Evolutionary conservation across 2,329 filamentous ascomycete species (phyloP).

Genomic region (Westerdykella ornata): DNA sequence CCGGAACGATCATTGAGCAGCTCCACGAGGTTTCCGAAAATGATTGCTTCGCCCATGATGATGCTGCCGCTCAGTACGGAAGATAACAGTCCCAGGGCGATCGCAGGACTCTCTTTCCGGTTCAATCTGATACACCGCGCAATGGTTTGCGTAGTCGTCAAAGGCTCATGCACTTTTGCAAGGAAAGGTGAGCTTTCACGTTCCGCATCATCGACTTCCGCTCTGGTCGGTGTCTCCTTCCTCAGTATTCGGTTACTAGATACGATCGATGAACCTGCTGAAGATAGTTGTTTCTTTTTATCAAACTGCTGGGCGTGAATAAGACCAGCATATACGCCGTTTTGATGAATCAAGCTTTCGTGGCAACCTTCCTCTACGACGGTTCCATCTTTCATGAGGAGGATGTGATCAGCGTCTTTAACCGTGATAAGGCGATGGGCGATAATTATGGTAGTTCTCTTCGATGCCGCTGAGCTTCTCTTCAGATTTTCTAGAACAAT

Average conservation of each 20-base stretch:
- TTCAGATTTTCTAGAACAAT: conserved; percentile 29
- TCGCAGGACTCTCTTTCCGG: conserved; percentile 36
- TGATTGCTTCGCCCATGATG: conserved; percentile 55
- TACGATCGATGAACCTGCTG: conserved; percentile 17
- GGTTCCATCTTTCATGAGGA: conserved; percentile 32
- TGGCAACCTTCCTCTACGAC: conserved; percentile 30
- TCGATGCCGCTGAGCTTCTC: conserved; percentile 20
- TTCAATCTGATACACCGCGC: conserved; percentile 24
- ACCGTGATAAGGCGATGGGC: conserved; percentile 35
- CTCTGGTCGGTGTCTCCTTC: conserved; percentile 8
- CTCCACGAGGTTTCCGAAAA: conserved; percentile 49
- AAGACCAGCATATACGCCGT: conserved; percentile 29
- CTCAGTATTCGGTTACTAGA: conserved; percentile 11
- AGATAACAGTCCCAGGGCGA: conserved; percentile 38
- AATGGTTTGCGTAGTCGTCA: conserved; percentile 16
- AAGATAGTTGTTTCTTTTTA: conserved; percentile 16
- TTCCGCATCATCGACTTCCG: neutral
- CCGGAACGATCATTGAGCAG: conserved; percentile 44
- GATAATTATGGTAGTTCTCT: conserved; percentile 34
- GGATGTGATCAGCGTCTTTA: conserved; percentile 32
- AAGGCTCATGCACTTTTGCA: conserved; percentile 7
- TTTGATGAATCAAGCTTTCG: conserved; percentile 21
- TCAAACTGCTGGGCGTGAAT: conserved; percentile 33
- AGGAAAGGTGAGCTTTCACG: neutral
- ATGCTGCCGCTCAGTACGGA: conserved; percentile 45